Percentiles rank a stretch among this genome's conserved stretches.
These are phyloP conservation scores for Amanita phalloides DNA, from an alignment of 768 basidiomycete genomes.

Conservation along the genomic window DNA sequence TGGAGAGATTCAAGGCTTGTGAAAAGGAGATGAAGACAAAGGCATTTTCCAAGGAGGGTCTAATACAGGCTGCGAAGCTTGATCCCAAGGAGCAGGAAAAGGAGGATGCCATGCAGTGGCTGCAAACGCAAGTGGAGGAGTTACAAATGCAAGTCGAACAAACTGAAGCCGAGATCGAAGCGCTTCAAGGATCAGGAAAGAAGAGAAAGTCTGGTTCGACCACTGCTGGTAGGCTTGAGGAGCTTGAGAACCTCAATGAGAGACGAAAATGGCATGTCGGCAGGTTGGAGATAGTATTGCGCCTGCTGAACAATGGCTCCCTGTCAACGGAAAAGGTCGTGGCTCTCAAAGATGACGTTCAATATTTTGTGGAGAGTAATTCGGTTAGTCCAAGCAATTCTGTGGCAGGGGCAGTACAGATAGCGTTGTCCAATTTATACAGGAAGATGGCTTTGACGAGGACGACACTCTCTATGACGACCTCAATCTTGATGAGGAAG, in stretches of 20 bases:
- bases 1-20: constrained; percentile 99
- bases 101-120: constrained; percentile 79
- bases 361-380: constrained; percentile 94
- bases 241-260: constrained; percentile 85
- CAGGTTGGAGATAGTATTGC: constrained; percentile 85
- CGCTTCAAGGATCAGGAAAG: constrained; percentile 71
- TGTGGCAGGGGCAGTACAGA: constrained; percentile 6
- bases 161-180: constrained; percentile 91
- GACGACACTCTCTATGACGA: constrained; percentile 98
- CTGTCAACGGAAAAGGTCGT: constrained; percentile 72
- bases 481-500: constrained; percentile 93
- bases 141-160: constrained; percentile 88
- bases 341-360: constrained; percentile 85
- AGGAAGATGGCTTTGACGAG: constrained; percentile 98
- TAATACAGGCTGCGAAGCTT: constrained; percentile 87
- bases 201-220: constrained; percentile 62
- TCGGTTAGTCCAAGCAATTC: constrained; percentile 47
- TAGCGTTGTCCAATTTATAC: constrained; percentile 13
- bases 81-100: constrained; percentile 98
- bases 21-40: constrained; percentile 99
- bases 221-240: constrained; percentile 62
- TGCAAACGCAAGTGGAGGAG: constrained; percentile 83
- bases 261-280: constrained; percentile 92
- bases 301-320: constrained; percentile 90
- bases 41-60: constrained; percentile 97